Evolutionary conservation across 2,329 filamentous ascomycete genomes (phyloP), one percentile per base, ranked within the genome.

Genomic region (Ciborinia camelliae): DNA sequence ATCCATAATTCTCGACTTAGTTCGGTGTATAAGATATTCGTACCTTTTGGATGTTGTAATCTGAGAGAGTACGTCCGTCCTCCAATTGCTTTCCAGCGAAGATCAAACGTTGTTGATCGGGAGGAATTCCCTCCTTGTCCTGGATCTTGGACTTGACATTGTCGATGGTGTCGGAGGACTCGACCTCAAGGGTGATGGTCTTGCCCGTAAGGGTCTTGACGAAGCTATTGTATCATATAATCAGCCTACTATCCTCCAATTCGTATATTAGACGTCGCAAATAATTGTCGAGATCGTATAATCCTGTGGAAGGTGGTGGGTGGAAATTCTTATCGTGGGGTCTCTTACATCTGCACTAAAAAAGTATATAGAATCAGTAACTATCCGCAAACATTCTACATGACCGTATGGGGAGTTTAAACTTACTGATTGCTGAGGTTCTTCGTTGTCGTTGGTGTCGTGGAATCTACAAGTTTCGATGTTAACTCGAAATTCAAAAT

Each of bases 71-170:
- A 78, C 93, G 91, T 82, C 93, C 93, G 84, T 98, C 94, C 87
- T 97, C 94, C 73, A 98, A 90, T 85, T 97, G 94, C 90, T 97
- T 97, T 81, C 94, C 93, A 76, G 93, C 93, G 81, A 98, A 98
- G 84, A 97, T 97, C 85, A 98, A 82, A 79, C 94, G 93, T 87
- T 98, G 94, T 82, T 97, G 93, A 83, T 97, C 94, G 73, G 93
- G 93, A 76, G 94, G 94, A 75, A 97, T 97, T 76, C 94, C 94
- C 85, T 97, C 94, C 90, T 97, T 97, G 84, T 97, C 93, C 86
- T 97, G 94, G 82, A 98, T 97, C 90, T 97, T 97, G 85, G 89
- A 90, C 90, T 98, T 98, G 83, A 98, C 94, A 88, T 97, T 98
- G 89, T 98, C 94, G 85, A 98, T 98, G 77, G 94, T 97, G 84